Base-by-base conservation (phyloP, 148 eudicot species). In the Rhododendron griersonianum region DNA sequence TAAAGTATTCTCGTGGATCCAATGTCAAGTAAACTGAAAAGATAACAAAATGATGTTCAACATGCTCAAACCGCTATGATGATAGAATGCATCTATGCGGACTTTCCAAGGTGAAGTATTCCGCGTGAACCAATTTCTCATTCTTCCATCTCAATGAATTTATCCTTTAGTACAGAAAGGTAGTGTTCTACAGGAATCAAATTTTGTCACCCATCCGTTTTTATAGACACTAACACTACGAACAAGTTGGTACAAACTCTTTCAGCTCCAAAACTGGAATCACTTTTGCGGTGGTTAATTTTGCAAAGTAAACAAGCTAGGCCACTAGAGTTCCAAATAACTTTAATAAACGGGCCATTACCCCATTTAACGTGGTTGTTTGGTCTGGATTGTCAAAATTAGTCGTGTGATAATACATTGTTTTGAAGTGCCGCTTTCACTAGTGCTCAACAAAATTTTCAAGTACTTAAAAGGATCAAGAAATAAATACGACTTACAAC, bases 401-500 rank as follows among this genome's bases (percentile, higher is more conserved):
- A 94, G 81, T 80, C 79, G 88, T 1, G 94, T 78, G 47, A 23
- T 23, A 19, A 78, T 78, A 14, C 9, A 25, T 71, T 14, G 13
- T 67, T 30, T 30, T 30, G 16, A 69, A 71, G 19, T 30, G 39
- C 39, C 0, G 39, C 39, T 4, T 14, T 71, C 39, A 28, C 18
- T 15, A 14, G 39, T 4, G 13, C 30, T n/a, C 73, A 65, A 65
- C 33, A 65, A 30, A 21, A 6, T 71, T 30, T 71, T 71, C 39
- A 14, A 28, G 19, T n/a, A 71, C 18, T 45, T 67, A 44, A 69
- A 35, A 47, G 73, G 8, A 83, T 69, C 45, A 18, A 83, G 11
- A 25, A 30, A 44, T 21, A 39, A 37, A 65, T 4, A 33, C 11
- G 35, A 90, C 99, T 94, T 92, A 96, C 99, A 73, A 95, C 99